phyloP scores from a whole-genome alignment of 1,139 yeast genomes.

The Pichia sp. region DNA sequence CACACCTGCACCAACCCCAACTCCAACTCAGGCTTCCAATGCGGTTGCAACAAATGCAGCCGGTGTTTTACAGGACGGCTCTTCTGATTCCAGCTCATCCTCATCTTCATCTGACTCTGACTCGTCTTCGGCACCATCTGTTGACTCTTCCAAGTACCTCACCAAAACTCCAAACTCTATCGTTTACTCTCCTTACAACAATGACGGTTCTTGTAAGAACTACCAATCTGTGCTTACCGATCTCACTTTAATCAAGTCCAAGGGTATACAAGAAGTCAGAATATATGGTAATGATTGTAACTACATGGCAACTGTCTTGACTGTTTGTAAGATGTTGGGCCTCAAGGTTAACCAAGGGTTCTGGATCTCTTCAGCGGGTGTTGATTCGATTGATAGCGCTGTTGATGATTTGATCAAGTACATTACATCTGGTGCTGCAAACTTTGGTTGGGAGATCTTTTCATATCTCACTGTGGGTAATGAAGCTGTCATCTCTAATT shows the following conservation, averaged over 20 bases:
- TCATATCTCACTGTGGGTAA: constrained; percentile 77
- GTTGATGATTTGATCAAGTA: constrained; percentile 47
- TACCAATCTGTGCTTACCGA: constrained; percentile 50
- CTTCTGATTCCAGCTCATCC: neutral
- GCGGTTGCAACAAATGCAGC: neutral
- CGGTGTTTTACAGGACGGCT: neutral
- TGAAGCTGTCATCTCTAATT: constrained; percentile 69
- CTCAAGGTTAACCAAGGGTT: constrained; percentile 78
- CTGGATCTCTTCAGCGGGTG: constrained; percentile 64
- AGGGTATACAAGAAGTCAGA: constrained; percentile 62
- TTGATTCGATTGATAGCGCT: constrained; percentile 56
- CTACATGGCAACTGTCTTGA: constrained; percentile 57
- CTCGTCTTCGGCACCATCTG: constrained; percentile 10
- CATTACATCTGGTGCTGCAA: constrained; percentile 37
- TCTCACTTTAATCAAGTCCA: constrained; percentile 45
- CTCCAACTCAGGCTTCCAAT: constrained; percentile 7
- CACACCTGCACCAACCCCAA: constrained; percentile 10
- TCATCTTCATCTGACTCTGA: constrained; percentile 11
- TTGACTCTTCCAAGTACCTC: constrained; percentile 15
- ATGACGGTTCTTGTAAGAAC: constrained; percentile 61
- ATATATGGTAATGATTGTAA: constrained; percentile 84
- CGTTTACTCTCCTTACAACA: constrained; percentile 70
- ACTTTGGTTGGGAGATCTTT: constrained; percentile 61
- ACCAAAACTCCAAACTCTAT: constrained; percentile 24
- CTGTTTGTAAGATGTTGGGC: constrained; percentile 55